Percentiles rank a stretch among this genome's conserved stretches.
phyloP scores from a whole-genome alignment of 1,139 yeast species.

The Spencermartinsiella ligniputridi region DNA sequence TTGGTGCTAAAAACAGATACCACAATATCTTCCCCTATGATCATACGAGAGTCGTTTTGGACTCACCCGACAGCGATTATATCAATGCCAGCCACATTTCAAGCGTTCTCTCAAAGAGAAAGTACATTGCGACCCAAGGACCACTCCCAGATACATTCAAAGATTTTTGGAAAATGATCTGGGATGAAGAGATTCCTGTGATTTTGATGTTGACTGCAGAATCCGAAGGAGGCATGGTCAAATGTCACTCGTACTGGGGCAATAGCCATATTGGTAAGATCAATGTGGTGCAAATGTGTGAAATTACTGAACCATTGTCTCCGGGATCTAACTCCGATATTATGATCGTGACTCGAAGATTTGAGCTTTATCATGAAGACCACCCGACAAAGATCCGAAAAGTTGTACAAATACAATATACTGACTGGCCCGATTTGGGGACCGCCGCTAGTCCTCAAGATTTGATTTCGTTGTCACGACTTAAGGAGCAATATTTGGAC shows the following conservation, averaged over 20 bases:
- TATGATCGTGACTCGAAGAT: conserved; percentile 21
- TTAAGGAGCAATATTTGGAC: conserved; percentile 37
- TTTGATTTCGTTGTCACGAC: conserved; percentile 47
- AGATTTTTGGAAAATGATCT: conserved; percentile 77
- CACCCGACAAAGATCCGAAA: conserved; percentile 14
- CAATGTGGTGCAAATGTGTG: conserved; percentile 18
- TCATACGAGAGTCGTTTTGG: conserved; percentile 57
- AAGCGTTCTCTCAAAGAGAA: conserved; percentile 30
- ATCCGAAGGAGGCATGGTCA: conserved; percentile 47
- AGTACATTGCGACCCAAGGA: conserved; percentile 82
- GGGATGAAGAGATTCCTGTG: conserved; percentile 56
- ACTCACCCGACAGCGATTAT: conserved; percentile 34
- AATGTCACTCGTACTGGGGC: conserved; percentile 57
- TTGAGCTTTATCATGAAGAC: conserved; percentile 14
- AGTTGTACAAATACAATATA: conserved; percentile 65
- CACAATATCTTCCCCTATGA: conserved; percentile 80
- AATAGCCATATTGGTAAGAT: conserved; percentile 29
- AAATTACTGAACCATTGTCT: conserved; percentile 7
- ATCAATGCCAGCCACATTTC: conserved; percentile 59
- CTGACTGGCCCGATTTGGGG: conserved; percentile 81
- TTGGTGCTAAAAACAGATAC: conserved; percentile 68
- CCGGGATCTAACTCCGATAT: conserved; percentile 11
- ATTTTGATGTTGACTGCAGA: conserved; percentile 66
- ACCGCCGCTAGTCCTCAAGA: conserved; percentile 53
- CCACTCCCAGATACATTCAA: conserved; percentile 72